Base-by-base conservation (phyloP, 108 stramenopile species). In the Nitzschia sp. region DNA sequence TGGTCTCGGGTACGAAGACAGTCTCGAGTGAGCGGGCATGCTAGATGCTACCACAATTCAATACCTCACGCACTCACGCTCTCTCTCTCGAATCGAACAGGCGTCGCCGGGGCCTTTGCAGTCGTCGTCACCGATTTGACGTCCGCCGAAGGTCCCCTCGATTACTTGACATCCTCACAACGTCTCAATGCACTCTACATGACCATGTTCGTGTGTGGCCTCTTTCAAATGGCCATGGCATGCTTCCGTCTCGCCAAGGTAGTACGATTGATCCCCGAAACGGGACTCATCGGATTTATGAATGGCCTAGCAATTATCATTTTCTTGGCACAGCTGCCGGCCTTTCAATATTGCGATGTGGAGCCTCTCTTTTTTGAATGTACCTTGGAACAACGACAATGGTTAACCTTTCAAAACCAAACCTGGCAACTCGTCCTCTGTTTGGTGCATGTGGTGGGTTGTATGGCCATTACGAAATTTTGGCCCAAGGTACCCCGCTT, bases 271-370 rank as follows among this genome's bases (percentile, higher is more conserved):
- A 86, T 86, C 51, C 82, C 85, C 13, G 76, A 86, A 65, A 75
- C 82, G 33, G 82, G 72, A 13, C 71, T 86, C 70, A 75, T 84
- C 53, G 83, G 83, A n/a, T 84, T 81, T 46, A 78, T 78, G 76
- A 79, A 84, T 55, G 85, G 80, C 5, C 61, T 83, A 28, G 82
- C 78, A 5, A 80, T 86, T 51, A 80, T 86, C 48, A 82, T 86
- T 35, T 80, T 83, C 63, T 68, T 78, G 68, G 82, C 81, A 25
- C 81, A 85, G 60, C 55, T 79, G 5, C 81, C 80, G 13, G 80
- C 81, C 45, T 82, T 83, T 53, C 70, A 72, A 56, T 69, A 71
- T 49, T 79, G 75, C 35, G 53, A 63, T 32, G 75, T 42, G 6
- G 74, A 81, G 34, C 64, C 68, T 2, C 68, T 81, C 53, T 82